Conservation (phyloP, 2,329 filamentous ascomycete genomes). For the Arachnopeziza araneosa region DNA sequence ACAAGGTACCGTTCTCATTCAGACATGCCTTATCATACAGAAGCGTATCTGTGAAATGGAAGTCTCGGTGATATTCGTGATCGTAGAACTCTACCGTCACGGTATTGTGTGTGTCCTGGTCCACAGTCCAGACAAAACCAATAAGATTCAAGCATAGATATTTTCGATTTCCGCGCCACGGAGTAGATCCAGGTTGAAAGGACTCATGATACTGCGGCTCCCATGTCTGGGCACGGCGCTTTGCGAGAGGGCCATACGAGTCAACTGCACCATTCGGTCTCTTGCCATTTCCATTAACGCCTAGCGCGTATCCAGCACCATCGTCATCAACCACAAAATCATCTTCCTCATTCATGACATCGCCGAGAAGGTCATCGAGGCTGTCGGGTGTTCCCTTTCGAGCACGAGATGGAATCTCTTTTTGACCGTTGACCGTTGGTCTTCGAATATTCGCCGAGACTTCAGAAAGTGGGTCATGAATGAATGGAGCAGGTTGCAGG, state of each 20-base stretch:
- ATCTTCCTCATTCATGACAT: slow-evolving; percentile 46
- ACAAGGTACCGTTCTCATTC: slow-evolving; percentile 76
- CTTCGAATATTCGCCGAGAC: slow-evolving; percentile 59
- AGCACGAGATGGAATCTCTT: slow-evolving; percentile 43
- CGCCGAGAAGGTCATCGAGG: slow-evolving; percentile 68
- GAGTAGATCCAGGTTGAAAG: slow-evolving; percentile 91
- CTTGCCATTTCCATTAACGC: slow-evolving; percentile 57
- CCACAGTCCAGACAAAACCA: slow-evolving; percentile 94
- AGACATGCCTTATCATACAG: slow-evolving; percentile 95
- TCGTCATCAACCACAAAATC: slow-evolving; percentile 95
- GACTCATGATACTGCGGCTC: slow-evolving; percentile 68
- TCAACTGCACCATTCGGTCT: slow-evolving; percentile 45
- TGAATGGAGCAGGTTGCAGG: slow-evolving; percentile 74
- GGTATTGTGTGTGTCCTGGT: slow-evolving; percentile 89
- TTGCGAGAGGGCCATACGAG: slow-evolving; percentile 37
- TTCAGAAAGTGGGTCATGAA: slow-evolving; percentile 72
- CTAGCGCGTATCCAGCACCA: slow-evolving; percentile 77
- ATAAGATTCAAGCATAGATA: slow-evolving; percentile 91
- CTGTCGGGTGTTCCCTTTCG: slow-evolving; percentile 66
- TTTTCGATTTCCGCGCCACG: slow-evolving; percentile 89
- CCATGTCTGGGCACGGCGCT: slow-evolving; percentile 27
- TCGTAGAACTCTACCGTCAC: slow-evolving; percentile 98
- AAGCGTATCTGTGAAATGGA: slow-evolving; percentile 96
- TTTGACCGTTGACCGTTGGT: slow-evolving; percentile 48
- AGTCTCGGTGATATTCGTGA: slow-evolving; percentile 83